A percentile compares a stretch with the other conserved stretches of the same genome.
phyloP scores from a whole-genome alignment of 164 flowering plant genomes.

The Tetrastigma voinierianum region DNA sequence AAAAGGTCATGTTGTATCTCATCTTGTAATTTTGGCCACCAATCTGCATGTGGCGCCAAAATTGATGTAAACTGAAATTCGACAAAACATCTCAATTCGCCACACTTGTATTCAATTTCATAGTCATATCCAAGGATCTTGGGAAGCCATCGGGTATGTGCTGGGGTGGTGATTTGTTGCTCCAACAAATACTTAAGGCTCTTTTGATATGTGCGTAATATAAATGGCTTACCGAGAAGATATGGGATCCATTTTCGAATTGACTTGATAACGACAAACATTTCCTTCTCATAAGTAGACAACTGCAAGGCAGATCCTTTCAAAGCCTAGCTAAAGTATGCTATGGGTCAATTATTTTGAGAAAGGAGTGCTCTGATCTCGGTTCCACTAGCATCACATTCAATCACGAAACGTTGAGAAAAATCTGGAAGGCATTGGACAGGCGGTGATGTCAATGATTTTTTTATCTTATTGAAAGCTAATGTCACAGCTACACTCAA shows the following conservation, averaged over 20 bases:
- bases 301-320: background rate
- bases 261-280: background rate
- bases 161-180: background rate
- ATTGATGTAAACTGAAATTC: background rate
- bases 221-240: slow-evolving; percentile 1
- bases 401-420: slow-evolving; percentile 2
- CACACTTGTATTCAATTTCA: background rate
- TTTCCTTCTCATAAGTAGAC: background rate
- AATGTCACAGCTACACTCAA: background rate
- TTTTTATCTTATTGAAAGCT: background rate
- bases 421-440: background rate
- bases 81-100: background rate
- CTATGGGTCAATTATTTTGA: background rate
- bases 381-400: slow-evolving; percentile 6
- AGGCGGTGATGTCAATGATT: background rate
- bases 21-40: background rate
- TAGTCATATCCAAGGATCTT: slow-evolving; percentile 8
- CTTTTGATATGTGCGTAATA: background rate
- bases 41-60: background rate
- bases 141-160: background rate
- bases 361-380: background rate
- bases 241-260: slow-evolving; percentile 5
- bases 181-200: slow-evolving; percentile 1
- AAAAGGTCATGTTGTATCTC: background rate
- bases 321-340: background rate